Evolutionary conservation across 306 rosid species (phyloP).

Genomic region (Dalbergia cochinchinensis): DNA sequence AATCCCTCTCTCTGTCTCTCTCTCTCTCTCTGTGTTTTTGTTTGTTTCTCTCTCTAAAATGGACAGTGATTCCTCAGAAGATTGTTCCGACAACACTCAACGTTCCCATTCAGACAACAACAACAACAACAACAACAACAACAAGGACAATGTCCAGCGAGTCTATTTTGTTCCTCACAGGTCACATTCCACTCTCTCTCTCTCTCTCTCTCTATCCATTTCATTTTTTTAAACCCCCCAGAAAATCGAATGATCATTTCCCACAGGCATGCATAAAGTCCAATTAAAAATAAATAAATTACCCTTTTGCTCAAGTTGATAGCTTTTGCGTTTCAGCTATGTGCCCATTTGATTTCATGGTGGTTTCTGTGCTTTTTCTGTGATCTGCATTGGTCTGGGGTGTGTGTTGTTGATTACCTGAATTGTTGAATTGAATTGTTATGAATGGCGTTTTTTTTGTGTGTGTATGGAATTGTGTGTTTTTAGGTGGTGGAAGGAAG

Average conservation of each 20-base stretch:
- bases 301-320: neutral
- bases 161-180: conserved; percentile 95
- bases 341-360: neutral
- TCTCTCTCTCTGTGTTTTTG: neutral
- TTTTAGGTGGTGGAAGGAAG: conserved; percentile 99
- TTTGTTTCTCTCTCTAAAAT: conserved; percentile 40
- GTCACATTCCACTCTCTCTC: conserved; percentile 46
- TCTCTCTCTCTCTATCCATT: conserved; percentile 2
- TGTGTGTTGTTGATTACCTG: neutral
- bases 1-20: conserved; percentile 37
- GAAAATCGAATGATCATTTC: neutral
- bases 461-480: neutral
- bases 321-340: neutral
- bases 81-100: conserved; percentile 63
- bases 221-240: neutral
- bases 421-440: conserved; percentile 6
- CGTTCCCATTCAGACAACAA: conserved; percentile 54
- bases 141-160: conserved; percentile 64
- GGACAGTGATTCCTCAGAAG: conserved; percentile 64
- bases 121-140: neutral
- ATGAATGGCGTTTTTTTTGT: conserved; percentile 6
- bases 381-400: neutral
- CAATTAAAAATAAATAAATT: neutral
- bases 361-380: neutral
- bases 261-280: neutral